These are phyloP conservation scores for Posidonia oceanica DNA, from an alignment of 116 monocot genomes.

Conservation along the genomic window DNA sequence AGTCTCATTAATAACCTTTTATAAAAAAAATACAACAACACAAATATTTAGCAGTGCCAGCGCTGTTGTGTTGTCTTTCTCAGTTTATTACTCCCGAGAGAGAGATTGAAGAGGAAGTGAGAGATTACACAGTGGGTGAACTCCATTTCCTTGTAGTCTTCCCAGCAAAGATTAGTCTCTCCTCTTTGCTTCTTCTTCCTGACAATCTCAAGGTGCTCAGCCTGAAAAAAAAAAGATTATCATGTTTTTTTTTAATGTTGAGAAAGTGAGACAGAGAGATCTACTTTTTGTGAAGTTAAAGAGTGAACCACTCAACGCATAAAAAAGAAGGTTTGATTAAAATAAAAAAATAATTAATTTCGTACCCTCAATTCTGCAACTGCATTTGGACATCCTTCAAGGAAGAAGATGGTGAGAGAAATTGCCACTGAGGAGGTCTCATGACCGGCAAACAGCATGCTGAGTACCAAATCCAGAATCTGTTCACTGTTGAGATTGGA, in stretches of 20 bases:
- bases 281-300: too few relatives aligned
- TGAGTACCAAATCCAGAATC: constrained; percentile 46
- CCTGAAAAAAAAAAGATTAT: constrained; percentile 12
- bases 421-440: constrained; percentile 50
- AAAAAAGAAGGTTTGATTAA: too few relatives aligned
- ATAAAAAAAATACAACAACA: neutral
- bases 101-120: constrained; percentile 1
- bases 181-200: constrained; percentile 23
- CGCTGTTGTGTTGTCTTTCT: too few relatives aligned
- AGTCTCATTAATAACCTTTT: constrained; percentile 87
- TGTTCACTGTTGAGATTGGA: constrained; percentile 49
- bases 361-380: constrained; percentile 25
- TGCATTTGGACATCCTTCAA: constrained; percentile 29
- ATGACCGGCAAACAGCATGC: constrained; percentile 62
- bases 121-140: constrained; percentile 74
- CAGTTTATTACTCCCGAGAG: too few relatives aligned
- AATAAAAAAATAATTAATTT: too few relatives aligned
- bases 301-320: too few relatives aligned
- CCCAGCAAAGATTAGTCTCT: constrained; percentile 47
- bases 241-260: neutral
- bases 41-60: neutral
- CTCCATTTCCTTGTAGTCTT: constrained; percentile 90
- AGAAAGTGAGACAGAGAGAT: too few relatives aligned
- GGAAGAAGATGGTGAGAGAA: constrained; percentile 41
- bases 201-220: constrained; percentile 33